These are phyloP conservation scores for Blastomyces emzantsi DNA, from an alignment of 2,329 filamentous ascomycete species.

Conservation along the genomic window DNA sequence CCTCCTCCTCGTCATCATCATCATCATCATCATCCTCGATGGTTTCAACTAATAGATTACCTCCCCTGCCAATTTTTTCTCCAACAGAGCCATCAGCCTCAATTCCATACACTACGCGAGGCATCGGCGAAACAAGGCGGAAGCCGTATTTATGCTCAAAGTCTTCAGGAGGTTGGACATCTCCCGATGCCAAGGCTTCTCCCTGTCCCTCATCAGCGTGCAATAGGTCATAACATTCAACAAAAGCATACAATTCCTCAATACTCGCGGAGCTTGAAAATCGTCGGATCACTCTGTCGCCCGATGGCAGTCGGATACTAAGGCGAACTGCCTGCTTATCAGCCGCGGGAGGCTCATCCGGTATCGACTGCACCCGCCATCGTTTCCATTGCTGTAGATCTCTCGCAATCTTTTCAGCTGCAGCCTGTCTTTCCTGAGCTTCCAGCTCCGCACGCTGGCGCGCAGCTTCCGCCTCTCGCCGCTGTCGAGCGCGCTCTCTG, in stretches of 20 bases:
- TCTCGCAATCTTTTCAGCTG: conserved; percentile 47
- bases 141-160: conserved; percentile 84
- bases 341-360: conserved; percentile 56
- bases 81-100: conserved; percentile 57
- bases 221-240: conserved; percentile 74
- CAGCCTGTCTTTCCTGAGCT: conserved; percentile 54
- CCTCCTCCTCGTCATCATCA: conserved; percentile 39
- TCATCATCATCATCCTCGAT: conserved; percentile 46
- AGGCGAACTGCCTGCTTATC: conserved; percentile 65
- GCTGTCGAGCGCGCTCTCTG: conserved; percentile 68
- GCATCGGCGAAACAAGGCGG: conserved; percentile 74
- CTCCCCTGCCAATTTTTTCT: conserved; percentile 68
- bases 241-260: conserved; percentile 91
- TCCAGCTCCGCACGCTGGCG: conserved; percentile 55
- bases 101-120: conserved; percentile 68
- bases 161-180: conserved; percentile 42
- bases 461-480: conserved; percentile 63
- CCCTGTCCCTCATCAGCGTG: conserved; percentile 29
- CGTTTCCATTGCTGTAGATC: conserved; percentile 63
- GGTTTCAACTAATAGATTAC: conserved; percentile 81
- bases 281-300: conserved; percentile 67
- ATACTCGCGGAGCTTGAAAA: conserved; percentile 62
- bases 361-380: conserved; percentile 65
- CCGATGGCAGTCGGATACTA: conserved; percentile 53
- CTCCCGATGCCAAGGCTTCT: conserved; percentile 17